Evolutionary conservation across 108 stramenopile genomes (phyloP), one percentile per base, ranked within the genome.

Genomic region (Cylindrotheca closterium): DNA sequence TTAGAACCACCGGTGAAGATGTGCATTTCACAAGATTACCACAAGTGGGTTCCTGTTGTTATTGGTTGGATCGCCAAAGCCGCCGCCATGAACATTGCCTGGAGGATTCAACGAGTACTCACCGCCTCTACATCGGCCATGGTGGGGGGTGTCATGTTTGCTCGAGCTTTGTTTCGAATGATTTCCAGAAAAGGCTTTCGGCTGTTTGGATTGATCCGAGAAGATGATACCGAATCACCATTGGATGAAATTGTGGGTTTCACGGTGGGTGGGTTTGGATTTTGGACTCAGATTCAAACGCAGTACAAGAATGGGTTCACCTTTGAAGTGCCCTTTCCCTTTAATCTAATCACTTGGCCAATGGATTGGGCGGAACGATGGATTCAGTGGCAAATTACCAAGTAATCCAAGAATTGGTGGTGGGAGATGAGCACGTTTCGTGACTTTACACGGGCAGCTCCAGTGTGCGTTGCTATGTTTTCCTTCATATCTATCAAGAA

Each of bases 61-160:
- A 31, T 79, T 25, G 85, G 80, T 42, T 86, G 85, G 86, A 21
- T 56, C 0, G 68, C 71, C 74, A 86, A 87, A 58, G 56, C 74
- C 8, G 68, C 77, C 56, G 88, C 91, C 56, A 83, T 94, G 57
- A 81, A 80, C 4, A 63, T 96, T 53, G 95, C 93, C 7, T 96
- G 93, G 91, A 70, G 73, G 48, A 74, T 96, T 30, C 92, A 96
- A 68, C 82, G 90, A 2, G 65, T 94, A 23, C 78, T 96, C 27
- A 89, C 87, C 31, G 89, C 95, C 0, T 71, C 91, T 23, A 86
- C 92, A 29, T 88, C 88, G 8, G 86, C 93, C 18, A 64, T 94
- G 5, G 67, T 80, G 18, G 95, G 95, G 1, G 95, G 93, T 8
- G 69, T 91, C 31, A 74, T 94, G 47, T 82, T 93, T 57, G 59